A percentile compares a stretch with the other conserved stretches of the same genome.
Conservation (phyloP, 306 rosid genomes). For the Cicer yamashitae region DNA sequence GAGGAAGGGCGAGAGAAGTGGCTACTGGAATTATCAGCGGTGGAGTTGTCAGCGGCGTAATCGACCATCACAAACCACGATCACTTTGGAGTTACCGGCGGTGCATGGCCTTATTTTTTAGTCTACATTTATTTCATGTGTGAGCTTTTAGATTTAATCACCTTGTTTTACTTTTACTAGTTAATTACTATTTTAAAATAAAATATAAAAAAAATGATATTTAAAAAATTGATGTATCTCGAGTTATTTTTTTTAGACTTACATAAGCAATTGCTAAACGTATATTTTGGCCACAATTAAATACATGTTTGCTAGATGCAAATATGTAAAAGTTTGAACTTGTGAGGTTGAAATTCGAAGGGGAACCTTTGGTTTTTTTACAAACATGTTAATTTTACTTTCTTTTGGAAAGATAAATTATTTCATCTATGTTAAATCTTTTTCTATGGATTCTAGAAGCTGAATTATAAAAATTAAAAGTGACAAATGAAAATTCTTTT, state of each 20-base stretch:
- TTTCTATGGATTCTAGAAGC: neutral
- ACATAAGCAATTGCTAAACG: neutral
- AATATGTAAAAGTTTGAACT: neutral
- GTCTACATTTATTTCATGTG: slow-evolving; percentile 8
- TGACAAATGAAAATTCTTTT: too few species aligned
- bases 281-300: neutral
- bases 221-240: too few species aligned
- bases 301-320: neutral
- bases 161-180: slow-evolving; percentile 19
- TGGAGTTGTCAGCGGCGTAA: neutral
- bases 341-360: neutral
- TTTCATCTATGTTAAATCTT: neutral
- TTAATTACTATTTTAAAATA: neutral
- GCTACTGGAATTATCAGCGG: neutral
- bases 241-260: too few species aligned
- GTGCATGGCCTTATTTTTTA: slow-evolving; percentile 25
- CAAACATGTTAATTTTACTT: neutral
- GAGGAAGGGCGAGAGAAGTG: neutral
- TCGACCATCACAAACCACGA: neutral
- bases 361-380: neutral
- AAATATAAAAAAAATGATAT: too few species aligned
- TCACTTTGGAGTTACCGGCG: too few species aligned
- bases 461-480: neutral
- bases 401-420: neutral
- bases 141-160: slow-evolving; percentile 25